Evolutionary conservation across 371 early-diverging fungal genomes (phyloP).

Genomic region (Blyttiomyces sp.): DNA sequence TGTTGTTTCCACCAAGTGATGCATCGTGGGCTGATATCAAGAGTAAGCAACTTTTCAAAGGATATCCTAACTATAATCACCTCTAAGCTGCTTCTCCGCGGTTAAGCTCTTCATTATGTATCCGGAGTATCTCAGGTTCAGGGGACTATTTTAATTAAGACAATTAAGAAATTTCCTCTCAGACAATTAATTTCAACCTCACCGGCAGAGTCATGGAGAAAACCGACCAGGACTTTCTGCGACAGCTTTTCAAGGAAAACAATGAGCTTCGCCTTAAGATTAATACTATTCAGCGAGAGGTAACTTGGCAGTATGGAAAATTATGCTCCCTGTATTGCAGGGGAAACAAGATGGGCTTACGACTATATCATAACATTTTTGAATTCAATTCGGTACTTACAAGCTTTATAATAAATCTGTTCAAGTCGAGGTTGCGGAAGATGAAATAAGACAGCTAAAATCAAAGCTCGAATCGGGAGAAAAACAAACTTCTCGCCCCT

Average conservation of each 20-base stretch:
- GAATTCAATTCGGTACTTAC: not conserved
- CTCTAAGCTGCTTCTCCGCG: conserved; percentile 4
- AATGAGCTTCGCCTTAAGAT: conserved; percentile 43
- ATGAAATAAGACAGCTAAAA: conserved; percentile 41
- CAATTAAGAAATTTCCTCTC: no score
- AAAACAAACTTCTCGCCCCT: conserved; percentile 10
- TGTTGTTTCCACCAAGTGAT: conserved; percentile 39
- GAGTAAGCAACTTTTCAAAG: no score
- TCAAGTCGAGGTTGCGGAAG: conserved; percentile 40
- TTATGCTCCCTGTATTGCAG: not conserved
- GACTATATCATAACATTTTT: not conserved
- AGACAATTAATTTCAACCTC: no score
- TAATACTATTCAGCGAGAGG: conserved; percentile 47
- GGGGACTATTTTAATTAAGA: no score
- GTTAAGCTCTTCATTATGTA: not conserved
- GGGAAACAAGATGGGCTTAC: not conserved
- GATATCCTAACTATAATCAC: no score
- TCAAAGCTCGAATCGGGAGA: conserved; percentile 25
- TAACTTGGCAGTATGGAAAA: conserved; percentile 4
- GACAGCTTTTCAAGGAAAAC: conserved; percentile 50
- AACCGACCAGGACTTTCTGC: conserved; percentile 47
- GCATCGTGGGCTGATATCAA: no score
- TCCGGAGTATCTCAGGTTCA: not conserved
- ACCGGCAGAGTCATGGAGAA: no score
- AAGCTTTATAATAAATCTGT: conserved; percentile 46